Conservation (phyloP, 345 rosid species). For the Euphorbia pulcherrima region DNA sequence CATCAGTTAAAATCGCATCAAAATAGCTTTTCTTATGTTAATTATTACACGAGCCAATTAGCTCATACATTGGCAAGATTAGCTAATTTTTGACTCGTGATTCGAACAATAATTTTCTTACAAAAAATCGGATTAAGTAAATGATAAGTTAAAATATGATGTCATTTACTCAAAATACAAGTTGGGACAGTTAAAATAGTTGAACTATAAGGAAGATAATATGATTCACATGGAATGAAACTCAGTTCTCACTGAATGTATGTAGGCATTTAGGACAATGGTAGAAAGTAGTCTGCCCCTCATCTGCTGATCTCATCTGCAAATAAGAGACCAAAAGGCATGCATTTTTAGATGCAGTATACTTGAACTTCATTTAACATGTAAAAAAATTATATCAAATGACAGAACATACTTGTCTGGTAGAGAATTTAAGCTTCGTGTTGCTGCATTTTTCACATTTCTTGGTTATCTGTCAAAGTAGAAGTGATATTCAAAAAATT, state of each 20-base stretch:
- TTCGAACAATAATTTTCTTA: too few species aligned
- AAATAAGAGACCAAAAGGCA: neutral
- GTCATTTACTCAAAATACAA: too few species aligned
- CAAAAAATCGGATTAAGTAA: too few species aligned
- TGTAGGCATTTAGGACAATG: slow-evolving; percentile 16
- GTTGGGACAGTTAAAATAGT: too few species aligned
- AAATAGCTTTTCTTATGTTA: too few species aligned
- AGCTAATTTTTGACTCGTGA: too few species aligned
- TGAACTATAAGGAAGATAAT: neutral
- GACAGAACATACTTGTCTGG: slow-evolving; percentile 16
- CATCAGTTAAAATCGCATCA: too few species aligned
- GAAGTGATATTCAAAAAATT: neutral
- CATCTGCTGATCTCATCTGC: slow-evolving; percentile 29
- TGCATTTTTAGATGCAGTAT: neutral
- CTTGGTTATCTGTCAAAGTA: slow-evolving; percentile 18
- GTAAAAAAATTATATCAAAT: neutral
- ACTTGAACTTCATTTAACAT: neutral
- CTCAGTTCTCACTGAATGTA: slow-evolving; percentile 22
- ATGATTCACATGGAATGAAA: neutral
- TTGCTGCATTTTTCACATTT: slow-evolving; percentile 22
- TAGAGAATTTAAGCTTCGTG: slow-evolving; percentile 23
- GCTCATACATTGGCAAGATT: too few species aligned
- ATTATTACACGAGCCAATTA: too few species aligned
- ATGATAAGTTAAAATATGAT: too few species aligned
- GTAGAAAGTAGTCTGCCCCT: slow-evolving; percentile 26